phyloP scores from a whole-genome alignment of 805 yeast species.

The Candida hungchunana region DNA sequence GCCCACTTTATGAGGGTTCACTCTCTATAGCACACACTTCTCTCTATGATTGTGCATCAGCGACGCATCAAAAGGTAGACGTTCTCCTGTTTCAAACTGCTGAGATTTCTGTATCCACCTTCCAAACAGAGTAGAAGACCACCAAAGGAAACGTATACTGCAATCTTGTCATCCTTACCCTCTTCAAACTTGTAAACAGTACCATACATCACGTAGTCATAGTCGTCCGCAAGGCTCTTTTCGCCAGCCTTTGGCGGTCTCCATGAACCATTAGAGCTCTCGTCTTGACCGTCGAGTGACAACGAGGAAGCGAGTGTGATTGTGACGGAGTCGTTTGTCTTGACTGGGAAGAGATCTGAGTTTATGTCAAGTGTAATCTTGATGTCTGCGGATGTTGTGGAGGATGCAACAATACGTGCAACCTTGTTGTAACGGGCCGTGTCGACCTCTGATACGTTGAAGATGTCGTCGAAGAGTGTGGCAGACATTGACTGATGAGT shows the following conservation, averaged over 20 bases:
- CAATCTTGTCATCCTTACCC: conserved; percentile 53
- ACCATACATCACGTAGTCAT: conserved; percentile 97
- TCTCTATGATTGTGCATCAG: conserved; percentile 12
- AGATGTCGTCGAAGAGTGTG: conserved; percentile 90
- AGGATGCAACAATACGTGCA: conserved; percentile 80
- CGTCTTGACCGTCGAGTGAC: conserved; percentile 45
- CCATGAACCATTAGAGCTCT: conserved; percentile 39
- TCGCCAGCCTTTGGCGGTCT: conserved; percentile 74
- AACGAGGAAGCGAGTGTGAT: conserved; percentile 81
- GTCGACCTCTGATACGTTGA: conserved; percentile 79
- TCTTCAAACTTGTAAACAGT: conserved; percentile 97
- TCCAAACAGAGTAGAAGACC: conserved; percentile 91
- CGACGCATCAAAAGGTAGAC: conserved; percentile 84
- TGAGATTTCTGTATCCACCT: conserved; percentile 88
- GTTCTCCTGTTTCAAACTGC: conserved; percentile 88
- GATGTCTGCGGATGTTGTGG: conserved; percentile 76
- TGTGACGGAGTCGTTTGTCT: conserved; percentile 71
- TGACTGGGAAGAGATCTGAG: conserved; percentile 86
- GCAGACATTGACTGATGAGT: conserved; percentile 48
- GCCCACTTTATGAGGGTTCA: no score
- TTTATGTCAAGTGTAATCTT: conserved; percentile 86
- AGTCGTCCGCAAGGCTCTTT: conserved; percentile 88
- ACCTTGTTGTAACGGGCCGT: conserved; percentile 90
- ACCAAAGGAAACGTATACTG: conserved; percentile 93
- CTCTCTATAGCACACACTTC: background rate